Evolutionary conservation across 306 rosid genomes (phyloP).

Genomic region (Gynostemma pentaphyllum): DNA sequence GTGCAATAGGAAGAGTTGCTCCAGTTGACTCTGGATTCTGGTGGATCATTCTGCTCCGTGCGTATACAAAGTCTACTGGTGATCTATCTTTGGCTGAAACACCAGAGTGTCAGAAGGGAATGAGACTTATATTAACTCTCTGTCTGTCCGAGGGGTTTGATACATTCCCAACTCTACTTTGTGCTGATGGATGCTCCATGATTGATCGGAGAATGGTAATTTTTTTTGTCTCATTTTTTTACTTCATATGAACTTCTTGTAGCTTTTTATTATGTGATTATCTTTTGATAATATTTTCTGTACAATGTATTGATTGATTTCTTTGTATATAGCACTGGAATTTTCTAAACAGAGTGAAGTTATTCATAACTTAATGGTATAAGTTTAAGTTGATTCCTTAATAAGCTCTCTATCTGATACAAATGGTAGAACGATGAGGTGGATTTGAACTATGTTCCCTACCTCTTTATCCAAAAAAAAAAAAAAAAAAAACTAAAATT

Average conservation of each 20-base stretch:
- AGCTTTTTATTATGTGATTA: background rate
- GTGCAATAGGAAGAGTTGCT: constrained; percentile 20
- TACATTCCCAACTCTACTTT: constrained; percentile 16
- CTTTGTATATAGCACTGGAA: background rate
- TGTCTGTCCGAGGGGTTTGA: constrained; percentile 17
- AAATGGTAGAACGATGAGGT: too few relatives aligned
- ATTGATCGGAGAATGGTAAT: constrained; percentile 16
- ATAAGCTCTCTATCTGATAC: background rate
- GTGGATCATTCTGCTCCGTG: constrained; percentile 20
- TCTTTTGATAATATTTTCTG: background rate
- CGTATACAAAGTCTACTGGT: constrained; percentile 17
- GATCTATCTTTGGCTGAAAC: constrained; percentile 16
- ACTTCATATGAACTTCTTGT: background rate
- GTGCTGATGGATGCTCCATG: constrained; percentile 21
- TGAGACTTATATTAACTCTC: constrained; percentile 14
- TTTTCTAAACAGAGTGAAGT: background rate
- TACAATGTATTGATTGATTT: background rate
- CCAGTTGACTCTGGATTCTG: constrained; percentile 18
- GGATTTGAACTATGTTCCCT: too few relatives aligned
- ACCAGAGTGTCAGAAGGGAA: constrained; percentile 18
- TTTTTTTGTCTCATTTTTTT: background rate
- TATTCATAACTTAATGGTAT: background rate
- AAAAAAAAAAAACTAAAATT: too few relatives aligned
- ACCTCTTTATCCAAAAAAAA: too few relatives aligned
- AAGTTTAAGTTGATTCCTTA: background rate